A percentile compares a stretch with the other conserved stretches of the same genome.
Conservation (phyloP, 2,329 filamentous ascomycete genomes). For the Trichoderma citrinoviride region DNA sequence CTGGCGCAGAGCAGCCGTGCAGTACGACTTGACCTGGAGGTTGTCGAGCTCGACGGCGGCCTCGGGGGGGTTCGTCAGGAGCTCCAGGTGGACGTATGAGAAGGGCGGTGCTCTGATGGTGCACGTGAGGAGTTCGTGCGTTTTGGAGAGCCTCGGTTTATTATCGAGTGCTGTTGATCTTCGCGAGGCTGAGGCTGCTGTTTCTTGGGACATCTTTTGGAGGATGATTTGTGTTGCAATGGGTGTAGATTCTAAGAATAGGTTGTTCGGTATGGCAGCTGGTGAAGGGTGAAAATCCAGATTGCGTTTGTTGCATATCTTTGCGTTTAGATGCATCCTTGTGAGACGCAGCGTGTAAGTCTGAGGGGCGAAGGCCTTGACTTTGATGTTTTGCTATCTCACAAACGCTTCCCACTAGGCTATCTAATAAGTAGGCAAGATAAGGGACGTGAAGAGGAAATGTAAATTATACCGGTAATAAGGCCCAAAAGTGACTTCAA, state of each 20-base stretch:
- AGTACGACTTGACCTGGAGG: conserved; percentile 61
- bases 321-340: conserved; percentile 1
- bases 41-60: conserved; percentile 49
- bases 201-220: conserved; percentile 27
- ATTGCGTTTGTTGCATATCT: conserved; percentile 16
- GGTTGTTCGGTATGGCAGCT: too few relatives aligned
- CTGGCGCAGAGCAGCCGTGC: conserved; percentile 60
- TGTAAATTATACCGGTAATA: too few relatives aligned
- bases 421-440: too few relatives aligned
- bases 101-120: conserved; percentile 53
- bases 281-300: background rate
- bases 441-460: too few relatives aligned
- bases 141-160: conserved; percentile 37
- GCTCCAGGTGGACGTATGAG: conserved; percentile 56
- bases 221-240: background rate
- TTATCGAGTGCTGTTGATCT: conserved; percentile 27
- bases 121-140: conserved; percentile 49
- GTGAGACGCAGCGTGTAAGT: too few relatives aligned
- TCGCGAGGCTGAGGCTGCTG: conserved; percentile 14
- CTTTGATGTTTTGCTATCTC: too few relatives aligned
- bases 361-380: too few relatives aligned
- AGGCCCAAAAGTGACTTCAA: too few relatives aligned
- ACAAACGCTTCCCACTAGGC: too few relatives aligned
- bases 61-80: conserved; percentile 37
- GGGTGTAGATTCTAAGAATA: background rate